Base-by-base conservation (phyloP, 2,329 filamentous ascomycete genomes). In the Colletotrichum cordylinicola region DNA sequence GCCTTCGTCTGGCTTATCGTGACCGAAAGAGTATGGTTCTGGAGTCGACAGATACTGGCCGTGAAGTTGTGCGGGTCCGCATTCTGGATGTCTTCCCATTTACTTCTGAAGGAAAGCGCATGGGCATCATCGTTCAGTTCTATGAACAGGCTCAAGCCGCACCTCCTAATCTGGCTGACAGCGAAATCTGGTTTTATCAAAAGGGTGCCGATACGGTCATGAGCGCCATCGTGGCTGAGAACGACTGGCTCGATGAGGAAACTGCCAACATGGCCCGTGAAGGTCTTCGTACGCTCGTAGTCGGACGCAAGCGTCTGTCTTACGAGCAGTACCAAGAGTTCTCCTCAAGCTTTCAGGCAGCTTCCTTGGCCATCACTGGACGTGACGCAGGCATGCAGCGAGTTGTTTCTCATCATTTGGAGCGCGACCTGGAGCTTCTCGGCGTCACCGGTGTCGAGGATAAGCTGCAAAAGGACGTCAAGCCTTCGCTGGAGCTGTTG, bases 221-320 rank as follows among this genome's bases (percentile, higher is more conserved):
- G 98, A 92, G 93, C n/a, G 91, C 93, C 4, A 98, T 99, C 78
- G 97, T 99, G 43, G 95, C 94, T 9, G 92, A 96, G 21, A 99
- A 98, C 82, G 97, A 99, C 86, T 99, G 97, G 98, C 92, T 99
- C 1, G 97, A 99, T 79, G 97, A 99, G 84, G 97, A 99, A 84
- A 98, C 97, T 0, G 95, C 95, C n/a, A 99, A 99, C 83, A 99
- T 99, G 98, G 98, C 98, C 8, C 93, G 97, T 64, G 98, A 99
- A 88, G 97, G 97, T 52, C 88, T 99, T 66, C 93, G 97, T 74
- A 99, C 97, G 1, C 89, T 99, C 8, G 97, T 99, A 8, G 94
- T 99, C 31, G 98, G 97, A n/a, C 92, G 98, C 62, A 98, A 97
- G 84, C 93, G 92, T 80, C 88, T 99, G 8, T 96, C 95, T 0